Evolutionary conservation across 192 early-diverging fungal species (phyloP), one percentile per base, ranked within the genome.

Genomic region (Backusella psychrophila): DNA sequence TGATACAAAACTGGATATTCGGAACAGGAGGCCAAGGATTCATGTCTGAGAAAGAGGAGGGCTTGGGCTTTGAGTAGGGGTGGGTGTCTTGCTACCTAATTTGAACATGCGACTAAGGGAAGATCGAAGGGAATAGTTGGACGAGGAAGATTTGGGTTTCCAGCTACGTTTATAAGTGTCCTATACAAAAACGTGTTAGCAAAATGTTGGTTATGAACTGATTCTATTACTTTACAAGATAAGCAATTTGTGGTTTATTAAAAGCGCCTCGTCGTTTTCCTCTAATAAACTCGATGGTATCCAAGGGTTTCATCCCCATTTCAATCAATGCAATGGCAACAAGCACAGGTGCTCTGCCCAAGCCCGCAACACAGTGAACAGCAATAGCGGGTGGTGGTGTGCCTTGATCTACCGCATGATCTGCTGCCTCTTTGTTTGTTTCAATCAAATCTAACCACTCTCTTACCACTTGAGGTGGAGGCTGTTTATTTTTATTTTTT

Each of bases 361-460:
- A 87, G 31, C 97, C 97, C 17, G 97, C 95, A 21, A 98, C 96
- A 75, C 97, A 98, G 81, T 98, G 97, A 6, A 97, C 91, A 3
- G 94, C 96, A 71, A 94, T 92, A 0, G 90, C 91, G n/a, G 86
- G 87, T 12, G 56, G 4, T 23, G 35, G 26, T 8, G n/a, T 59
- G 39, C 29, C 72, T 36, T 74, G 44, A 39, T 74, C 77, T 29
- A 23, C 53, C 9, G 77, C 65, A 38, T 17, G 39, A 15, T 70
- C 52, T 15, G 80, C 79, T 33, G 79, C 69, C 59, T 44, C 66
- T 23, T 80, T 67, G 23, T 87, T 78, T 31, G 82, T 83, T 39
- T 88, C 89, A 63, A 92, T 86, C 33, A 95, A 82, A 73, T 85
- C 72, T 23, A 95, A 77, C 86, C 91, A 94, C 39, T 85, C 80